These are phyloP conservation scores for Cunninghamia lanceolata DNA, from an alignment of 75 land plant species.

Conservation along the genomic window DNA sequence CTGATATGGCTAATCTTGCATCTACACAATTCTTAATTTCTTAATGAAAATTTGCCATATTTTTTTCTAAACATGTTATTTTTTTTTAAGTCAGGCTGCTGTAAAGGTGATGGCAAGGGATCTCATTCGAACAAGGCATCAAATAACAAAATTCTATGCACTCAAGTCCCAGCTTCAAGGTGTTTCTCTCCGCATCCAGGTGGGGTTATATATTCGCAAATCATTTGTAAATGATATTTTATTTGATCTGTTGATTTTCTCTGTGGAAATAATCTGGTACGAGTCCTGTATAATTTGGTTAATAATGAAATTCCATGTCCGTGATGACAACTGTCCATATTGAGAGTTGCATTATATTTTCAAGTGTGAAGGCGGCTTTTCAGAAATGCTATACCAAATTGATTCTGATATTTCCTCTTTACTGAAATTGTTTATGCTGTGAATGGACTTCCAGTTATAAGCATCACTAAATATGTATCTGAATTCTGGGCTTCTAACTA, in stretches of 20 bases:
- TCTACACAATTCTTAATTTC: not conserved
- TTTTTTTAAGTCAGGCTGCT: slow-evolving; percentile 63
- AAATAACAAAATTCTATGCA: slow-evolving; percentile 91
- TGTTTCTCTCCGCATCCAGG: slow-evolving; percentile 93
- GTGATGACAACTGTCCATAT: not conserved
- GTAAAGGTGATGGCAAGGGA: slow-evolving; percentile 99
- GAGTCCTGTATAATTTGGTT: not conserved
- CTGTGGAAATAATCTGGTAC: not conserved
- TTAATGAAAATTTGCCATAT: not conserved
- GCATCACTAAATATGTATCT: not conserved
- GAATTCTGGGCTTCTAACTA: not conserved
- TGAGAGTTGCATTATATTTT: not conserved
- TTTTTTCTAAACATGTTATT: not conserved
- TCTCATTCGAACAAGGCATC: slow-evolving; percentile 91
- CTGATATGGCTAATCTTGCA: not conserved
- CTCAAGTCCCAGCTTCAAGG: slow-evolving; percentile 95
- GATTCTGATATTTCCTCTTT: not conserved
- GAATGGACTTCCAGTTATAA: too few relatives aligned
- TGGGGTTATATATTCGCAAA: slow-evolving; percentile 8
- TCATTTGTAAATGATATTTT: not conserved
- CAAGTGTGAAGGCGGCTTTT: not conserved
- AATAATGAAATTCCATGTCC: not conserved
- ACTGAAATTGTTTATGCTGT: not conserved
- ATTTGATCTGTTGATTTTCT: not conserved
- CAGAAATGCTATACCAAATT: not conserved